Percentiles rank a stretch among this genome's conserved stretches.
These are phyloP conservation scores for Solanum boliviense DNA, from an alignment of 257 asterid genomes.

Conservation along the genomic window DNA sequence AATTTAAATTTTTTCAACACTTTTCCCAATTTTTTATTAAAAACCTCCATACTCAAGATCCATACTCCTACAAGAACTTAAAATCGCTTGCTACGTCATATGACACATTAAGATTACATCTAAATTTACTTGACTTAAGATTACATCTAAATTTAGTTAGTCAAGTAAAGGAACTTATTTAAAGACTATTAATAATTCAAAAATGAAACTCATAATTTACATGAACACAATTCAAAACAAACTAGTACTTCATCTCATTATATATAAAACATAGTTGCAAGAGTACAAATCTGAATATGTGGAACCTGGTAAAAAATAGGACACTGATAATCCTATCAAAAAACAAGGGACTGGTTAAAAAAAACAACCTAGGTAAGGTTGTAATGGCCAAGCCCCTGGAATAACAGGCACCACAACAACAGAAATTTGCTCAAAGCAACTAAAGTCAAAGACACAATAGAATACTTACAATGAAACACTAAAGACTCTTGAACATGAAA, in stretches of 20 bases:
- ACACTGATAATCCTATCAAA: neutral
- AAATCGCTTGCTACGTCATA: accelerated
- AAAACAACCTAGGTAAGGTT: neutral
- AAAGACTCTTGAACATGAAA: neutral
- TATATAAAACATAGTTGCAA: neutral
- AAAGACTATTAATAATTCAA: accelerated
- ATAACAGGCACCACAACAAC: neutral
- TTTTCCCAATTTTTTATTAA: too few species aligned
- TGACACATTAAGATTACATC: too few species aligned
- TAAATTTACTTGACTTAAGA: too few species aligned
- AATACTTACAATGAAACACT: neutral
- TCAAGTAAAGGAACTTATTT: too few species aligned
- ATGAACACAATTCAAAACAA: neutral
- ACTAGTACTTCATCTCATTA: neutral
- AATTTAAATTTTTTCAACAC: neutral
- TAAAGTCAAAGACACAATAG: neutral
- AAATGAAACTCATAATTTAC: accelerated
- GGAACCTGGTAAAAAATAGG: constrained; percentile 2
- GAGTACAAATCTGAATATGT: neutral
- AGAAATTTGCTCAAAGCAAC: neutral
- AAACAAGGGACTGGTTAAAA: neutral
- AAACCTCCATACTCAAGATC: too few species aligned
- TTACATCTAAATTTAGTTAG: too few species aligned
- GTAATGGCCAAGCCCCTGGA: neutral
- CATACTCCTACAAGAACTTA: neutral